These are phyloP conservation scores for Nannochloris sp. DNA, from an alignment of 139 green algal species.

Conservation along the genomic window DNA sequence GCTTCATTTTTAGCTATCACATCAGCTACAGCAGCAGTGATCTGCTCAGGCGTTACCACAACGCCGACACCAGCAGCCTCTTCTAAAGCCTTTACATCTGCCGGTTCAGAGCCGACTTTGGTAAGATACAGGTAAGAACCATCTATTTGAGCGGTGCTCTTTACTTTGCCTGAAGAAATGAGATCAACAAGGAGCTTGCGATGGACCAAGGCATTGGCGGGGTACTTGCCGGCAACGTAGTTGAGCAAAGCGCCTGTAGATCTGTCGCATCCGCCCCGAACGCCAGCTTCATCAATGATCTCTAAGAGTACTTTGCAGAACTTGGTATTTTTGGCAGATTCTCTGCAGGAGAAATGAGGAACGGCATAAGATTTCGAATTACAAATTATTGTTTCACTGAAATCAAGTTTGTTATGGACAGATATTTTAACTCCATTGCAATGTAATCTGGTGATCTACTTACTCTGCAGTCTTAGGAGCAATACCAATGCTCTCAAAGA, in stretches of 20 bases:
- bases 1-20: slow-evolving; percentile 43
- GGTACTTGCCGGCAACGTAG: slow-evolving; percentile 70
- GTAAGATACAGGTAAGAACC: slow-evolving; percentile 75
- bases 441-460: slow-evolving; percentile 5
- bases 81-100: slow-evolving; percentile 55
- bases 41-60: slow-evolving; percentile 62
- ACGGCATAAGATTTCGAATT: background rate
- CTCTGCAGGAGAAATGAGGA: slow-evolving; percentile 36
- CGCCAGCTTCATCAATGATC: slow-evolving; percentile 64
- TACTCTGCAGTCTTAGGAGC: slow-evolving; percentile 62
- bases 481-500: slow-evolving; percentile 62
- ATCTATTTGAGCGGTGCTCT: slow-evolving; percentile 73
- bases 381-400: too few species aligned
- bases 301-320: slow-evolving; percentile 54
- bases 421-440: too few species aligned
- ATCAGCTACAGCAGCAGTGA: slow-evolving; percentile 49
- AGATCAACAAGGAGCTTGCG: slow-evolving; percentile 59
- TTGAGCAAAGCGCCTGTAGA: slow-evolving; percentile 70
- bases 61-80: slow-evolving; percentile 72
- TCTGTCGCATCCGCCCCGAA: slow-evolving; percentile 59
- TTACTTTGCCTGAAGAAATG: slow-evolving; percentile 49
- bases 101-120: slow-evolving; percentile 31
- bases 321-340: slow-evolving; percentile 70
- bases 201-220: slow-evolving; percentile 71
- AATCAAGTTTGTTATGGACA: too few species aligned